phyloP scores from a whole-genome alignment of 2,329 filamentous ascomycete species.

The Ampelomyces quisqualis region DNA sequence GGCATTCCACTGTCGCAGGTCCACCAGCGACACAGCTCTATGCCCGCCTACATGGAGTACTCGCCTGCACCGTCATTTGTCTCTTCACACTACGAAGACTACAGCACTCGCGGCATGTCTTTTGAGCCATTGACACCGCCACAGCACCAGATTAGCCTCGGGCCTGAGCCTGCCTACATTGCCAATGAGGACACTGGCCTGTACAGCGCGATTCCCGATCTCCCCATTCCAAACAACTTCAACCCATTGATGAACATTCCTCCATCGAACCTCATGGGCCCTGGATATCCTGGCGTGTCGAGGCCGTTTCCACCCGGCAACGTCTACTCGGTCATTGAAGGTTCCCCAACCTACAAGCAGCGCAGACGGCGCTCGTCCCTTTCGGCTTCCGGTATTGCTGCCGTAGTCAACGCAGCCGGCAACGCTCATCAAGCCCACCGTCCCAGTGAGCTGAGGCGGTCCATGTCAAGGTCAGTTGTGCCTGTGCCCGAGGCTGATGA shows the following conservation, averaged over 20 bases:
- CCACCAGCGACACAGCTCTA: constrained; percentile 94
- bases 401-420: constrained; percentile 62
- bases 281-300: constrained; percentile 72
- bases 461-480: constrained; percentile 82
- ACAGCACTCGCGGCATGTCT: constrained; percentile 92
- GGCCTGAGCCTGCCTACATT: constrained; percentile 91
- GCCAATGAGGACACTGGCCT: constrained; percentile 96
- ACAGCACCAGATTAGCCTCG: constrained; percentile 79
- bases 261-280: constrained; percentile 76
- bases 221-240: constrained; percentile 72
- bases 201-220: constrained; percentile 92
- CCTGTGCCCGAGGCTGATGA: constrained; percentile 80
- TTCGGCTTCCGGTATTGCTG: constrained; percentile 75
- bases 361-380: constrained; percentile 90
- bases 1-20: constrained; percentile 79
- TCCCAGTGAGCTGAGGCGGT: constrained; percentile 87
- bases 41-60: constrained; percentile 98
- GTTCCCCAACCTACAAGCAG: constrained; percentile 98
- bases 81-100: constrained; percentile 98
- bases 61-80: constrained; percentile 97
- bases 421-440: constrained; percentile 66
- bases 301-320: constrained; percentile 70
- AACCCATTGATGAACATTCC: constrained; percentile 90
- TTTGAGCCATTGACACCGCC: constrained; percentile 97
- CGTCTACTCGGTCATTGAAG: constrained; percentile 94